Conservation (phyloP, 495 filamentous ascomycete genomes). For the Usnea hakonensis region DNA sequence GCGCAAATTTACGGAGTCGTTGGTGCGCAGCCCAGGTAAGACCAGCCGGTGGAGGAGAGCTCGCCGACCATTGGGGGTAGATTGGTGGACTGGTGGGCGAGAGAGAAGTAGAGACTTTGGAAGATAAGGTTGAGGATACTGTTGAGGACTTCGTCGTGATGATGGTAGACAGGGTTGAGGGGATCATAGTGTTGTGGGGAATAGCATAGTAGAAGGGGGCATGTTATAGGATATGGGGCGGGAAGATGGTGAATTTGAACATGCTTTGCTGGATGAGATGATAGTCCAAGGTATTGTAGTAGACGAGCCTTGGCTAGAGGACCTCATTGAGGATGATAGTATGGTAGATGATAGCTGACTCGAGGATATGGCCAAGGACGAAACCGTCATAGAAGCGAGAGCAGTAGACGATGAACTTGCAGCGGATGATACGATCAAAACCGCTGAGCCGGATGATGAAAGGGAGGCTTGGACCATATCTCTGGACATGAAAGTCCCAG, state of each 20-base stretch:
- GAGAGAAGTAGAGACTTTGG: too few species aligned
- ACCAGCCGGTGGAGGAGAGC: constrained; percentile 3
- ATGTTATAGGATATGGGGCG: neutral
- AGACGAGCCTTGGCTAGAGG: neutral
- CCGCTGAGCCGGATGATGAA: too few species aligned
- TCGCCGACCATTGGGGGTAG: constrained; percentile 7
- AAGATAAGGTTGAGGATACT: neutral
- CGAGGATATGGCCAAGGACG: too few species aligned
- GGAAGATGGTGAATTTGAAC: neutral
- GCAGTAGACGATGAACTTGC: too few species aligned
- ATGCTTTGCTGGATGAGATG: neutral
- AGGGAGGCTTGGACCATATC: too few species aligned
- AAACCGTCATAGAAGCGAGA: too few species aligned
- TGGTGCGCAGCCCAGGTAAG: constrained; percentile 30
- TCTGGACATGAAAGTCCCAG: too few species aligned
- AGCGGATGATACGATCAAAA: too few species aligned
- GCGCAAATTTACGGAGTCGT: constrained; percentile 23
- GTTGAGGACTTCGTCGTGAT: neutral
- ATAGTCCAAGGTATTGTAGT: neutral
- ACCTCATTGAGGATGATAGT: neutral
- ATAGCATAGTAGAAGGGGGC: neutral
- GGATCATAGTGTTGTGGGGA: neutral
- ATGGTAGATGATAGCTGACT: neutral
- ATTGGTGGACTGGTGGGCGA: neutral
- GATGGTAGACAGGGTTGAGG: neutral